Conservation (phyloP, 352 stramenopile species). For the Phytophthora nicotianae region DNA sequence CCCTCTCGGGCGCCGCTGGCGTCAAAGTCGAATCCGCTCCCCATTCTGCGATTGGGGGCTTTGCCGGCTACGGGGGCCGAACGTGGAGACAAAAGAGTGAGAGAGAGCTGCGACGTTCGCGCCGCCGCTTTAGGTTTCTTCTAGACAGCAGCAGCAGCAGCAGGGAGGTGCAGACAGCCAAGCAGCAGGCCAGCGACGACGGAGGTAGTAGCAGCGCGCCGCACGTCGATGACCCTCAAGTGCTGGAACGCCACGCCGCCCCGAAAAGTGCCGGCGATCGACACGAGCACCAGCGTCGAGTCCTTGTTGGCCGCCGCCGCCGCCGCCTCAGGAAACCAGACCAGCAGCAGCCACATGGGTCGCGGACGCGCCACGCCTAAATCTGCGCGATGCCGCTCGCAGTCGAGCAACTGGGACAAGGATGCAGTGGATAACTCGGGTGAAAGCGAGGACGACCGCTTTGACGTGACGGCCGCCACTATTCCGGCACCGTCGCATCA, state of each 20-base stretch:
- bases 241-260: slow-evolving; percentile 52
- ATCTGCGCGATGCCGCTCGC: slow-evolving; percentile 50
- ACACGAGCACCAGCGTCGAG: slow-evolving; percentile 33
- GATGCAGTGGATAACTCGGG: slow-evolving; percentile 46
- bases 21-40: slow-evolving; percentile 39
- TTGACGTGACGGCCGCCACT: slow-evolving; percentile 46
- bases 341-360: slow-evolving; percentile 14
- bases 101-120: neutral
- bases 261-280: slow-evolving; percentile 31
- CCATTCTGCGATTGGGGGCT: slow-evolving; percentile 44
- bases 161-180: no score
- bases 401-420: slow-evolving; percentile 73
- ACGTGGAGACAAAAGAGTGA: slow-evolving; percentile 6
- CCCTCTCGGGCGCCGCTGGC: slow-evolving; percentile 22
- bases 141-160: slow-evolving; percentile 8
- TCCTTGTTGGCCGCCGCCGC: slow-evolving; percentile 25
- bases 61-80: slow-evolving; percentile 14
- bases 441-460: slow-evolving; percentile 42
- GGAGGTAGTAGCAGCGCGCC: slow-evolving; percentile 9
- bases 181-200: slow-evolving; percentile 15
- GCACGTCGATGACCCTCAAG: slow-evolving; percentile 62
- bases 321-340: slow-evolving; percentile 19
- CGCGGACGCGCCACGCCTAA: slow-evolving; percentile 23
- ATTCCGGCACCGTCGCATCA: slow-evolving; percentile 46
- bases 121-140: slow-evolving; percentile 13